Base-by-base conservation (phyloP, 805 yeast genomes). In the Candida mattraensis region DNA sequence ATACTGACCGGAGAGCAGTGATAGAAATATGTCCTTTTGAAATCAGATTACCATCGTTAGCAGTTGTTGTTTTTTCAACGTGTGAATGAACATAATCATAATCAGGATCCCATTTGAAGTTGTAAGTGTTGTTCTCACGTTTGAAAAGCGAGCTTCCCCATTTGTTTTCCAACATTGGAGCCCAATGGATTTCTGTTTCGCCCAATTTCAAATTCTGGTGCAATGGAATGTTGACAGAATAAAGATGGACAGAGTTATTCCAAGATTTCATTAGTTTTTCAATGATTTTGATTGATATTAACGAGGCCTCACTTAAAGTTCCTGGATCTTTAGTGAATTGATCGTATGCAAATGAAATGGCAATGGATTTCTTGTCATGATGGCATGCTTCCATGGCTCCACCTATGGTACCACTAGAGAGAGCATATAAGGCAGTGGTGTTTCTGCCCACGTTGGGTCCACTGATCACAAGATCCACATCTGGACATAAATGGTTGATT, bases 401-500 rank as follows among this genome's bases (percentile, higher is more conserved):
- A 17, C 99, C 99, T 12, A 93, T 82, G 2, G 99, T 93, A 10
- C 99, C 99, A 49, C 94, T 82, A 5, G 96, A 79, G 51, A 93
- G 72, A 37, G 88, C 84, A 60, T 88, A 93, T 28, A 91, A 75
- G 5, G 94, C 87, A 16, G 91, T 78, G 2, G 96, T 80, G 61
- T 93, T 93, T 56, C 96, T 77, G 15, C 99, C 99, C 48, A 83
- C 91, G 57, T 93, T 93, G 5, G 99, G 99, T 1, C 99, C 99
- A 37, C 95, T 84, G 16, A 93, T 60, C 5, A 93, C 96, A 40
- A 91, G 66, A 61, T 93, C 97, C 14, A 89, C n/a, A 3, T 72
- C 74, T 7, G 50, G 44, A 29, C 72, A 66, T 37, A 88, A 57
- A 54, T 87, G 87, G 52, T 87, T 80, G 28, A 86, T 61, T 2